phyloP scores from a whole-genome alignment of 768 basidiomycete species.

The Amanita muscaria region DNA sequence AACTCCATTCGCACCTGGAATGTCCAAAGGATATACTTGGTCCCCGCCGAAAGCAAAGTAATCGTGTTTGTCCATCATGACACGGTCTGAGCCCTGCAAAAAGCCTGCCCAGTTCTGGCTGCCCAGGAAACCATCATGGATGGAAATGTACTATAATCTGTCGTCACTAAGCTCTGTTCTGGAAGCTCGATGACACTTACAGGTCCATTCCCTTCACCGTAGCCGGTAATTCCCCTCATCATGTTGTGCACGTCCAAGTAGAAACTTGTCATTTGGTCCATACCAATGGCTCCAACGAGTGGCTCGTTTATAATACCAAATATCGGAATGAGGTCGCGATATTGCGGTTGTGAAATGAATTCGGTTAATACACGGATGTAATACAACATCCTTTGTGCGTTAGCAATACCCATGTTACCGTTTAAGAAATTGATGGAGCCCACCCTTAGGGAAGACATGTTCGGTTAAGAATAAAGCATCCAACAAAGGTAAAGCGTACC shows the following conservation, averaged over 20 bases:
- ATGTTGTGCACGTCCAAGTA: constrained; percentile 49
- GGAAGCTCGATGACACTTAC: constrained; percentile 13
- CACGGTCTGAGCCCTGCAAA: constrained; percentile 49
- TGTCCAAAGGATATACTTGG: constrained; percentile 24
- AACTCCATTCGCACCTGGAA: constrained; percentile 21
- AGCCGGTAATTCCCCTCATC: constrained; percentile 62
- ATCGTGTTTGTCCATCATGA: constrained; percentile 59
- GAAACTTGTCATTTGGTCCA: constrained; percentile 45
- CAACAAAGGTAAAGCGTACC: constrained; percentile 11
- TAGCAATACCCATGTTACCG: constrained; percentile 80
- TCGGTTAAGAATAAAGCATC: background rate
- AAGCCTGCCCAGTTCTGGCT: constrained; percentile 36
- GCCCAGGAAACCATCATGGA: constrained; percentile 39
- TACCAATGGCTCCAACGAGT: constrained; percentile 41
- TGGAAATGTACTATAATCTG: constrained; percentile 37
- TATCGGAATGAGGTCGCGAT: constrained; percentile 41
- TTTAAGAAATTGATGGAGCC: constrained; percentile 52
- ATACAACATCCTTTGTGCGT: constrained; percentile 71
- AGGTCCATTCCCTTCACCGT: constrained; percentile 59
- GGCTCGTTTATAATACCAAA: constrained; percentile 65
- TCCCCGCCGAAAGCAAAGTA: constrained; percentile 52
- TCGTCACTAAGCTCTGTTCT: background rate
- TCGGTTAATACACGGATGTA: constrained; percentile 68
- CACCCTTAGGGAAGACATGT: constrained; percentile 15
- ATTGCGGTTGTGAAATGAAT: constrained; percentile 69